phyloP scores from a whole-genome alignment of 192 early-diverging fungal species.

The Neocallimastix lanati region DNA sequence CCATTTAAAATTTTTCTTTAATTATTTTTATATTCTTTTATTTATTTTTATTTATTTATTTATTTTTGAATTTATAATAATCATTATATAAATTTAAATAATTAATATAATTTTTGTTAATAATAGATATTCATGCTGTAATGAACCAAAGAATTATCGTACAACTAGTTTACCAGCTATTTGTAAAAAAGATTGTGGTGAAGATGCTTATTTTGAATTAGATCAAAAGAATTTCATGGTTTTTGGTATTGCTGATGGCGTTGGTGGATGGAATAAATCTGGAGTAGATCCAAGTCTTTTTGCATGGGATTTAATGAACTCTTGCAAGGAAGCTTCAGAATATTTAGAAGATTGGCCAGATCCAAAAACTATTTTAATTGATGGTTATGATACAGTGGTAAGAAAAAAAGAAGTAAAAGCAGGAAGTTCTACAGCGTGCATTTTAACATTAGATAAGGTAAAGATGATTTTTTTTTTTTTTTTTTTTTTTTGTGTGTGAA shows the following conservation, averaged over 20 bases:
- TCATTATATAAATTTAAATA: too few species aligned
- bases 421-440: constrained; percentile 1
- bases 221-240: neutral
- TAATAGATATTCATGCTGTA: neutral
- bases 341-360: neutral
- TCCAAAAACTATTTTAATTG: neutral
- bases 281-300: constrained; percentile 6
- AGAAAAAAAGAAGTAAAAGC: constrained; percentile 1
- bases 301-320: constrained; percentile 8
- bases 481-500: too few species aligned
- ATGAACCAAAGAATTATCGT: too few species aligned
- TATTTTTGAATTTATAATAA: too few species aligned
- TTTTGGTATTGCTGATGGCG: constrained; percentile 5
- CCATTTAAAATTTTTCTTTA: too few species aligned
- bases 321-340: constrained; percentile 1
- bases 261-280: constrained; percentile 3
- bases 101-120: too few species aligned
- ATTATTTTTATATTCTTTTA: too few species aligned
- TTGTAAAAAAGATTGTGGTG: constrained; percentile 1
- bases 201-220: constrained; percentile 4
- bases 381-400: constrained; percentile 2
- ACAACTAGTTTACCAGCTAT: too few species aligned
- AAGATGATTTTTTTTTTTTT: too few species aligned
- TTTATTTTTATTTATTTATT: too few species aligned
- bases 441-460: constrained; percentile 2